Evolutionary conservation across 257 asterid species (phyloP).

Genomic region (Cordia subcordata): DNA sequence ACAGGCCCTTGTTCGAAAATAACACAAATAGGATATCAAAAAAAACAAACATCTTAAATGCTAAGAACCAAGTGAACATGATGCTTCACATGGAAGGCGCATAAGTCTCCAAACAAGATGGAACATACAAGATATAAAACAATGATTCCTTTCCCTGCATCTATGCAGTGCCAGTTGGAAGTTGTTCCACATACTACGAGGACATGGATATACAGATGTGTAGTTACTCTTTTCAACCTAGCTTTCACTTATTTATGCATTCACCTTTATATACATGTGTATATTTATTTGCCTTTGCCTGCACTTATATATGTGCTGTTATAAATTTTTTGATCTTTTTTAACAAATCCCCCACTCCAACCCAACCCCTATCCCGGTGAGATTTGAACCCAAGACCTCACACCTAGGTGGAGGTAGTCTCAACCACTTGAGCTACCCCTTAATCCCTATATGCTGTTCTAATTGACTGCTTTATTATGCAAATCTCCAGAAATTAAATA

Average conservation of each 20-base stretch:
- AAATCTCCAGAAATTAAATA: background rate
- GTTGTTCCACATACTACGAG: background rate
- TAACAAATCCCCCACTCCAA: no score
- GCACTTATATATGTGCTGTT: no score
- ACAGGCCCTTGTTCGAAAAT: background rate
- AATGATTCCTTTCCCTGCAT: background rate
- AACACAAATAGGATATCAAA: background rate
- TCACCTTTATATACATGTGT: background rate
- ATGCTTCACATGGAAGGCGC: background rate
- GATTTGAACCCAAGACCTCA: no score
- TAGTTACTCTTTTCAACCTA: background rate
- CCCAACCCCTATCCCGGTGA: no score
- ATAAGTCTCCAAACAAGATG: background rate
- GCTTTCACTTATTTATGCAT: background rate
- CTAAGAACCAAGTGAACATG: background rate
- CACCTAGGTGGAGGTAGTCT: no score
- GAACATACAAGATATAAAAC: background rate
- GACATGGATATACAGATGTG: background rate
- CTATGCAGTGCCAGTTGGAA: background rate
- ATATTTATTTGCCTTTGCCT: no score
- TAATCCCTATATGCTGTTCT: background rate
- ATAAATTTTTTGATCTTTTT: no score
- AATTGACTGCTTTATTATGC: background rate
- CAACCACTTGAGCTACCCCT: no score
- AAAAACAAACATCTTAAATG: background rate